Evolutionary conservation across 2,329 filamentous ascomycete genomes (phyloP).

Genomic region (Graphilbum ipis-grandicollis): DNA sequence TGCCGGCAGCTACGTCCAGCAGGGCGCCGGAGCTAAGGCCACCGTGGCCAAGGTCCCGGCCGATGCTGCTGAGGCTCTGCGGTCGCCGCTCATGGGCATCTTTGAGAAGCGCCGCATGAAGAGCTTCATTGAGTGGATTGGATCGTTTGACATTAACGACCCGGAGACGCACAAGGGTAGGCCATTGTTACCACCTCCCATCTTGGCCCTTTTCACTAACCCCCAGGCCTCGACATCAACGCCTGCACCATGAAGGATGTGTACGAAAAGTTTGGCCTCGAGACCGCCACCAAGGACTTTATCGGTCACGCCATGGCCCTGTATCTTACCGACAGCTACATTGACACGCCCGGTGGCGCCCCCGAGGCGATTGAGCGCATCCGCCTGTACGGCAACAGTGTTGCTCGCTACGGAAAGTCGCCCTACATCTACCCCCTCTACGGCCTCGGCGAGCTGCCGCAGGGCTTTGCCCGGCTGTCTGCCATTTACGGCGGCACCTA

Average conservation of each 20-base stretch:
- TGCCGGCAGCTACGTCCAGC: conserved; percentile 90
- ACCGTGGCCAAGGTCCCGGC: conserved; percentile 95
- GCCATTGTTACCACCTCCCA: neutral
- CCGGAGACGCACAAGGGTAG: conserved; percentile 58
- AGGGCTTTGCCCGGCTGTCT: conserved; percentile 91
- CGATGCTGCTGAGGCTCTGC: conserved; percentile 75
- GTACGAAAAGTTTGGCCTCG: conserved; percentile 93
- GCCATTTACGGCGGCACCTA: conserved; percentile 98
- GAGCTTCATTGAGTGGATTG: conserved; percentile 92
- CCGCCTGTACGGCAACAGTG: conserved; percentile 90
- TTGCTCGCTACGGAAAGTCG: conserved; percentile 93
- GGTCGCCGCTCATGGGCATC: conserved; percentile 87
- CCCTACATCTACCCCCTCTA: conserved; percentile 99
- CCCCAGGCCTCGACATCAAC: conserved; percentile 54
- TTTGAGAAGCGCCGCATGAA: conserved; percentile 97
- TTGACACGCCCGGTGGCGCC: conserved; percentile 53
- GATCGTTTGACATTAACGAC: conserved; percentile 67
- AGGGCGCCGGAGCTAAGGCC: conserved; percentile 63
- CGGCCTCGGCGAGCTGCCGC: conserved; percentile 88
- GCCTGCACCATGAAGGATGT: conserved; percentile 91
- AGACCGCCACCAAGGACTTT: conserved; percentile 80
- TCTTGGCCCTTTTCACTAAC: neutral
- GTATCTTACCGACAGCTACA: conserved; percentile 79
- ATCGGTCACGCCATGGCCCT: conserved; percentile 97
- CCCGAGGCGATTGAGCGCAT: conserved; percentile 84